Percentiles rank a stretch among this genome's conserved stretches.
Evolutionary conservation across 2,329 filamentous ascomycete species (phyloP).

Genomic region (Niveomyces coronatus): DNA sequence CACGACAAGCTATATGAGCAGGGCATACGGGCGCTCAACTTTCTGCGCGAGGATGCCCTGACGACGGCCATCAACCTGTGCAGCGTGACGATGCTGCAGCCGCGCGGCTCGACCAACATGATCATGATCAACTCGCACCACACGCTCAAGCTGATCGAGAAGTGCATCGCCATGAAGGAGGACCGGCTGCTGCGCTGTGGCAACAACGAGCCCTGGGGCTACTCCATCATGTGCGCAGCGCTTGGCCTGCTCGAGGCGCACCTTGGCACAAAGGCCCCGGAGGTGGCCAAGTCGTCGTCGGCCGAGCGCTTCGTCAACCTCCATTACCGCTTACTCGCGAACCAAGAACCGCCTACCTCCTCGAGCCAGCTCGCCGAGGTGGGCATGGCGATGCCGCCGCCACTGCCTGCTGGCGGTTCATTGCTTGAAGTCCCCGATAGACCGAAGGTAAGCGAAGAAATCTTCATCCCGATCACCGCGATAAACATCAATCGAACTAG

Average conservation of each 20-base stretch:
- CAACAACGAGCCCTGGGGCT: constrained; percentile 55
- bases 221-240: constrained; percentile 52
- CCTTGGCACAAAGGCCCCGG: constrained; percentile 44
- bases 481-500: no score
- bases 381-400: constrained; percentile 16
- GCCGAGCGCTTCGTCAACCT: constrained; percentile 50
- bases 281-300: constrained; percentile 47
- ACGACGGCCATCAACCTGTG: constrained; percentile 51
- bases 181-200: constrained; percentile 50
- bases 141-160: constrained; percentile 50
- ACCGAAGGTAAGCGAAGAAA: constrained; percentile 29
- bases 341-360: constrained; percentile 32
- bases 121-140: constrained; percentile 53
- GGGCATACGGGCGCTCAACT: constrained; percentile 48
- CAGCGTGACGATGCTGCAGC: constrained; percentile 51
- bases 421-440: constrained; percentile 26
- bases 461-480: neutral
- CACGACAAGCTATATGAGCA: constrained; percentile 50
- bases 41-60: constrained; percentile 48
- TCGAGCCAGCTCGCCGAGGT: constrained; percentile 21
- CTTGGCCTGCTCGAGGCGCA: constrained; percentile 49
- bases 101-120: constrained; percentile 47
- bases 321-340: constrained; percentile 46
- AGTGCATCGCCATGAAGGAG: constrained; percentile 50
- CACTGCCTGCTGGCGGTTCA: constrained; percentile 17